phyloP scores from a whole-genome alignment of 2,329 filamentous ascomycete species.

The Chrysosporium queenslandicum region DNA sequence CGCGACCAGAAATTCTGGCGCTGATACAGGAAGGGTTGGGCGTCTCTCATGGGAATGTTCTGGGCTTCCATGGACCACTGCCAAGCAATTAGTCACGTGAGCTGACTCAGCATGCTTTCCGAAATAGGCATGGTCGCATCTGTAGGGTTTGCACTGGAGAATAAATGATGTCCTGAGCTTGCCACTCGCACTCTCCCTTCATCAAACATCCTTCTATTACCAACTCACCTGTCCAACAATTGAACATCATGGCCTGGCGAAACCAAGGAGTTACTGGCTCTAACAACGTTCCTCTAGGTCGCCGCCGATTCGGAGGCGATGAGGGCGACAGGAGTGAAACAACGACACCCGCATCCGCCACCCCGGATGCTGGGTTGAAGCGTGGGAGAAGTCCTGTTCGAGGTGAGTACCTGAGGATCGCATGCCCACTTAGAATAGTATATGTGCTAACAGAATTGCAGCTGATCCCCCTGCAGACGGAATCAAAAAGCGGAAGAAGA shows the following conservation, averaged over 20 bases:
- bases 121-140: background rate
- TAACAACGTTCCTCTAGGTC: conserved; percentile 91
- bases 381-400: conserved; percentile 87
- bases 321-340: conserved; percentile 37
- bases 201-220: background rate
- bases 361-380: conserved; percentile 51
- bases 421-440: conserved; percentile 3
- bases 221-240: background rate
- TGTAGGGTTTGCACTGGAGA: background rate
- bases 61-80: too few species aligned
- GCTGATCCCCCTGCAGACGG: conserved; percentile 56
- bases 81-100: too few species aligned
- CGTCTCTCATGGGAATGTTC: too few species aligned
- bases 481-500: conserved; percentile 86
- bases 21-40: too few species aligned
- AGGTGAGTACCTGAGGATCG: conserved; percentile 42
- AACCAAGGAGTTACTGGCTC: conserved; percentile 84
- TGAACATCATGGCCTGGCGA: conserved; percentile 50
- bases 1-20: too few species aligned
- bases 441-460: conserved; percentile 18
- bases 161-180: too few species aligned
- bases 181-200: background rate
- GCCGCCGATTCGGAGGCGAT: conserved; percentile 65
- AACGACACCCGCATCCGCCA: conserved; percentile 39
- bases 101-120: background rate